A percentile compares a stretch with the other conserved stretches of the same genome.
These are phyloP conservation scores for Myochromella boudieri DNA, from an alignment of 768 basidiomycete species.

Conservation along the genomic window DNA sequence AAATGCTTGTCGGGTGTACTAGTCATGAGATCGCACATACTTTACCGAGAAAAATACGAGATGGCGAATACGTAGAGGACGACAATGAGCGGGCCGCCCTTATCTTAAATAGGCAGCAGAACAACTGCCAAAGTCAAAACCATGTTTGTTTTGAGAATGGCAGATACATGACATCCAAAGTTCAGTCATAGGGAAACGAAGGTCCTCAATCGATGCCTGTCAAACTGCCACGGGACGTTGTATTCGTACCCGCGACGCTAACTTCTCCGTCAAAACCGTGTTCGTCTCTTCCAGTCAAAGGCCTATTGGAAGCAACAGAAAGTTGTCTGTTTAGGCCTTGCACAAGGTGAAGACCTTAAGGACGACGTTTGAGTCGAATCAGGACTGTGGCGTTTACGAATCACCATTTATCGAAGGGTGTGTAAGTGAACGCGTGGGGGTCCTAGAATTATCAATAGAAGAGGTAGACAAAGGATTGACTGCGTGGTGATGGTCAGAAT, in stretches of 20 bases:
- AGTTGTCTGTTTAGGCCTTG: constrained; percentile 3
- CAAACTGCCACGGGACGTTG: constrained; percentile 44
- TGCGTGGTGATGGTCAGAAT: constrained; percentile 1
- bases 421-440: constrained; percentile 29
- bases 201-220: constrained; percentile 46
- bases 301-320: background rate
- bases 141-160: constrained; percentile 1
- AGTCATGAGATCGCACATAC: constrained; percentile 13
- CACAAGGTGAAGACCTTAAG: constrained; percentile 10
- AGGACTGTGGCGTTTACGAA: constrained; percentile 35
- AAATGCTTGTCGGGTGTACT: constrained; percentile 2
- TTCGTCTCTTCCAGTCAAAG: constrained; percentile 13
- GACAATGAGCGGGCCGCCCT: constrained; percentile 11
- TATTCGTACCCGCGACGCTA: constrained; percentile 39
- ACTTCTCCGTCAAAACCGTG: constrained; percentile 36
- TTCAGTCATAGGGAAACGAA: constrained; percentile 1
- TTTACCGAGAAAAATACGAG: constrained; percentile 9
- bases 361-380: constrained; percentile 12
- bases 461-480: background rate
- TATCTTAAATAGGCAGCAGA: background rate
- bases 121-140: constrained; percentile 12
- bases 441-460: constrained; percentile 26
- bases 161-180: constrained; percentile 7
- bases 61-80: background rate
- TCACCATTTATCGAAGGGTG: constrained; percentile 48